These are phyloP conservation scores for Aureobasidium sp. DNA, from an alignment of 2,329 filamentous ascomycete genomes.

Conservation along the genomic window DNA sequence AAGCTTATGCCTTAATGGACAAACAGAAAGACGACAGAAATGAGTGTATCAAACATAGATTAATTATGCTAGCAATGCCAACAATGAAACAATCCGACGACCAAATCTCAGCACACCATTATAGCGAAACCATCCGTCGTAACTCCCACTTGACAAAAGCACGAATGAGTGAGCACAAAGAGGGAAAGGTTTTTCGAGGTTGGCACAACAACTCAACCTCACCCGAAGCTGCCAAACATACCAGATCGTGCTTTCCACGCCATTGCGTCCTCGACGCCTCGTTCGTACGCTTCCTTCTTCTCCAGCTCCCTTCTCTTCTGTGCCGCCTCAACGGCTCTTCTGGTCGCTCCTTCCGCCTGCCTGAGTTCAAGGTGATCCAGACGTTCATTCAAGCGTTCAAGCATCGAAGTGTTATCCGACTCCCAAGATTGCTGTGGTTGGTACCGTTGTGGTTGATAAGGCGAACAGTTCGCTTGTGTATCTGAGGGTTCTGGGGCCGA, in stretches of 20 bases:
- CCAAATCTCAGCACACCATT: background rate
- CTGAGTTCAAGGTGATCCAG: background rate
- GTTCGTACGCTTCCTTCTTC: background rate
- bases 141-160: background rate
- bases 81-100: background rate
- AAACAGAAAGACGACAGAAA: background rate
- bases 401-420: background rate
- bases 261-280: slow-evolving; percentile 5
- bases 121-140: background rate
- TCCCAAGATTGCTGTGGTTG: background rate
- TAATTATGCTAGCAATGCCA: background rate
- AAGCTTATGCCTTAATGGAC: slow-evolving; percentile 29
- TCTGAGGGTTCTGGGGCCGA: background rate
- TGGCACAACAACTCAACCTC: background rate
- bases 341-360: slow-evolving; percentile 1
- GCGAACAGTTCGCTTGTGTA: background rate
- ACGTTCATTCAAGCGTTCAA: background rate
- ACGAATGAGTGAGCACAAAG: background rate
- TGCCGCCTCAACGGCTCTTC: background rate
- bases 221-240: background rate
- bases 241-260: background rate
- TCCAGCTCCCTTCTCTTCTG: slow-evolving; percentile 1
- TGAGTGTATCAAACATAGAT: background rate
- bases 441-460: background rate
- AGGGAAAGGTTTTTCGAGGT: background rate